These are phyloP conservation scores for Elymus sibiricus DNA, from an alignment of 176 grass and related monocot species.

Conservation along the genomic window DNA sequence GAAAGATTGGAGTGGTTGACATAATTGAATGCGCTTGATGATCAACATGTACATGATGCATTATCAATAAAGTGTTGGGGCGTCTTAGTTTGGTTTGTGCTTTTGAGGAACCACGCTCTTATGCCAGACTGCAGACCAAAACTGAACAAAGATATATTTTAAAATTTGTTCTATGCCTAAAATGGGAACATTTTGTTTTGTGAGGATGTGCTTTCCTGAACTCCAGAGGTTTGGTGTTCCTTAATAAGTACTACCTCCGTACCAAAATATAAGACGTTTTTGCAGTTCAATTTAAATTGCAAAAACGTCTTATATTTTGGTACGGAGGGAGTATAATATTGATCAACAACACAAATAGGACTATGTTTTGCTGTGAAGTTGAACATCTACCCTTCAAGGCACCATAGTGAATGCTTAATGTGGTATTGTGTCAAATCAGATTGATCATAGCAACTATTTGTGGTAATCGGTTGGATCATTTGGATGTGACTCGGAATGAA, in stretches of 20 bases:
- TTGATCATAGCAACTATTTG: conserved; percentile 17
- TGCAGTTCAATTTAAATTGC: no score
- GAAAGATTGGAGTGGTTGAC: background rate
- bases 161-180: background rate
- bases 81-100: background rate
- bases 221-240: background rate
- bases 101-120: background rate
- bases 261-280: no score
- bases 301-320: no score
- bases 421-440: conserved; percentile 15
- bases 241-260: background rate
- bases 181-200: background rate
- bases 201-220: background rate
- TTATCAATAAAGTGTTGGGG: background rate
- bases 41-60: background rate
- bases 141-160: background rate
- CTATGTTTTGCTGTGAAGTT: conserved; percentile 24
- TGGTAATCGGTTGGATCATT: conserved; percentile 15
- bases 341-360: conserved; percentile 9
- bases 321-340: background rate
- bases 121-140: background rate
- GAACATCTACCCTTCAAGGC: conserved; percentile 23
- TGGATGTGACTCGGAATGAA: background rate
- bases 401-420: background rate
- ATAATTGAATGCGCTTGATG: background rate